phyloP scores from a whole-genome alignment of 2,329 filamentous ascomycete genomes.

The Phialemonium atrogriseum region DNA sequence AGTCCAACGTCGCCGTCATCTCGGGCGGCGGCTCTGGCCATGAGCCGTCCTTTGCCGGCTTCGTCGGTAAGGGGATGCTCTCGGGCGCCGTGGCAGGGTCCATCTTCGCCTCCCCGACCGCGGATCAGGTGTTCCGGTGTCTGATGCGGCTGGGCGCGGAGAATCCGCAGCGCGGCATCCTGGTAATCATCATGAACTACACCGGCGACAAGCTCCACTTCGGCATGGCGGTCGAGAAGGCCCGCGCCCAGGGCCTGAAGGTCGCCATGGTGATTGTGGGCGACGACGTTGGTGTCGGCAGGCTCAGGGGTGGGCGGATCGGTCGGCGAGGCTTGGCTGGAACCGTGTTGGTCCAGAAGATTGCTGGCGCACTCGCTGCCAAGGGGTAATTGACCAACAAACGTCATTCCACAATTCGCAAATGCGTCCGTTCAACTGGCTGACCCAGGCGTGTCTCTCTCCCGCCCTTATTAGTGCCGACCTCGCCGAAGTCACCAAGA shows the following conservation, averaged over 20 bases:
- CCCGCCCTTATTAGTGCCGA: too few species aligned
- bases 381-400: too few species aligned
- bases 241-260: slow-evolving; percentile 66
- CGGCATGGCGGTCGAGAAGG: slow-evolving; percentile 87
- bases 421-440: too few species aligned
- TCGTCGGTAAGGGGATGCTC: slow-evolving; percentile 75
- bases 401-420: too few species aligned
- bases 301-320: slow-evolving; percentile 75
- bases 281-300: slow-evolving; percentile 84
- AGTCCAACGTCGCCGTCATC: slow-evolving; percentile 69
- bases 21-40: slow-evolving; percentile 87
- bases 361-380: slow-evolving; percentile 74
- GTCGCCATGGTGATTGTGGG: slow-evolving; percentile 88
- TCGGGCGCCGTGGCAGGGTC: slow-evolving; percentile 78
- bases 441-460: too few species aligned
- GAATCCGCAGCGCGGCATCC: slow-evolving; percentile 54
- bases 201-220: slow-evolving; percentile 88
- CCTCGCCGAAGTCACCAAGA: slow-evolving; percentile 62
- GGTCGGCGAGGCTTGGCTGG: slow-evolving; percentile 86
- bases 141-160: slow-evolving; percentile 68
- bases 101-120: slow-evolving; percentile 67
- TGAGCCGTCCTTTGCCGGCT: slow-evolving; percentile 78
- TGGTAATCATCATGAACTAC: slow-evolving; percentile 92
- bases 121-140: slow-evolving; percentile 72
- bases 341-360: slow-evolving; percentile 82